Evolutionary conservation across 2,329 filamentous ascomycete genomes (phyloP).

Genomic region (Curvularia lunata): DNA sequence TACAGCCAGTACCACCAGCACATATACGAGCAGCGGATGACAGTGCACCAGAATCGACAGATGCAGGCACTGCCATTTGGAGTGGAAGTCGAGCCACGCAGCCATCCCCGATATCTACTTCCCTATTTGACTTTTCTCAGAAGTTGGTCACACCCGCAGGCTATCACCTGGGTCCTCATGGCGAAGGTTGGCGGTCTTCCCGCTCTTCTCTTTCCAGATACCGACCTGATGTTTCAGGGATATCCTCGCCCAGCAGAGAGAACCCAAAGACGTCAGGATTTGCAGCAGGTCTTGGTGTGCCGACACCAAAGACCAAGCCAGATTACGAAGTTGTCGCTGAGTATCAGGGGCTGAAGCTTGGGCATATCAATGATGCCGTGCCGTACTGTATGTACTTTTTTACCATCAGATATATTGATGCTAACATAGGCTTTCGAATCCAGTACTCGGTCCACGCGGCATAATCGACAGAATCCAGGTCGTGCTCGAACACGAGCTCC

Average conservation of each 20-base stretch:
- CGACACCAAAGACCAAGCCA: not conserved
- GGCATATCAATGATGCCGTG: slow-evolving; percentile 7
- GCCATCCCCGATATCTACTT: not conserved
- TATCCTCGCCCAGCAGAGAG: not conserved
- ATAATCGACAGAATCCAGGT: slow-evolving; percentile 5
- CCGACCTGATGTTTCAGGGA: not conserved
- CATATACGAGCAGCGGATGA: not conserved
- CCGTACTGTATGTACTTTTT: slow-evolving; percentile 8
- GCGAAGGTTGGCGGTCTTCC: not conserved
- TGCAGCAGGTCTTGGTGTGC: not conserved
- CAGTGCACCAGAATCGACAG: not conserved
- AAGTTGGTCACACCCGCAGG: slow-evolving; percentile 4
- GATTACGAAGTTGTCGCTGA: slow-evolving; percentile 6
- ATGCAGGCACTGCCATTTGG: not conserved
- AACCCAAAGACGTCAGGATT: slow-evolving; percentile 1
- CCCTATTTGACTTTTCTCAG: not conserved
- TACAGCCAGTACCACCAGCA: not conserved
- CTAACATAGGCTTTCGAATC: not conserved
- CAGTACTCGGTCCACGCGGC: slow-evolving; percentile 10
- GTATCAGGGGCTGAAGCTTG: slow-evolving; percentile 9
- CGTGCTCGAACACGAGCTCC: slow-evolving; percentile 5
- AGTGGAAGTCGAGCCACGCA: not conserved
- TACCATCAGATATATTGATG: no score
- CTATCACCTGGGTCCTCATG: not conserved
- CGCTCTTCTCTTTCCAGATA: not conserved